phyloP scores from a whole-genome alignment of 192 early-diverging fungal species.

The Fimicolochytrium jonesii region DNA sequence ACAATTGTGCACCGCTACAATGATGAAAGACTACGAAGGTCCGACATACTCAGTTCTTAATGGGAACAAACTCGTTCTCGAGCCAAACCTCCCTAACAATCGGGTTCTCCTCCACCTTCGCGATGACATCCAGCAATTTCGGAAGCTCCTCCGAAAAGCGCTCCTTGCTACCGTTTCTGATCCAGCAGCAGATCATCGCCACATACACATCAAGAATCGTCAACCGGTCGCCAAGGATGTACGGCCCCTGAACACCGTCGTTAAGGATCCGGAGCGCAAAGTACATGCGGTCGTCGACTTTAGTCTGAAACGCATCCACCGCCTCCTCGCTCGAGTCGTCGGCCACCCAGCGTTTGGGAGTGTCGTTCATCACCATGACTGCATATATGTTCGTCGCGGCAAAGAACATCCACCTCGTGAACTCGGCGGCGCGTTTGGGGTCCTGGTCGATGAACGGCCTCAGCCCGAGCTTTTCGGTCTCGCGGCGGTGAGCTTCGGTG shows the following conservation, averaged over 20 bases:
- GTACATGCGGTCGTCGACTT: neutral
- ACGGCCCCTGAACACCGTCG: neutral
- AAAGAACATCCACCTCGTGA: neutral
- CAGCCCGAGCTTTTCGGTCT: neutral
- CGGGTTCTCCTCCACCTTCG: neutral
- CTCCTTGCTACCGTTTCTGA: neutral
- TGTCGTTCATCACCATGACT: neutral
- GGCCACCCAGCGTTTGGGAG: neutral
- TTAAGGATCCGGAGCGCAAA: neutral
- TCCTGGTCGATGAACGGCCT: neutral
- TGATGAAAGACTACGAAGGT: too few species aligned
- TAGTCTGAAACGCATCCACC: neutral
- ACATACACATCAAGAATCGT: neutral
- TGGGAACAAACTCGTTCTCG: neutral
- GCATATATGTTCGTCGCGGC: neutral
- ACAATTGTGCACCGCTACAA: too few species aligned
- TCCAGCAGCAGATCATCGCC: neutral
- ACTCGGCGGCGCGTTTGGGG: neutral
- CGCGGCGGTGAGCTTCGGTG: neutral
- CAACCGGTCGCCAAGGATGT: neutral
- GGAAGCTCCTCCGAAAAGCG: neutral
- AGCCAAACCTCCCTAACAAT: neutral
- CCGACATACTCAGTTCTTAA: too few species aligned
- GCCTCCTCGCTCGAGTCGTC: neutral
- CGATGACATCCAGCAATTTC: neutral